Evolutionary conservation across 306 rosid genomes (phyloP).

Genomic region (Hylodesmum podocarpum): DNA sequence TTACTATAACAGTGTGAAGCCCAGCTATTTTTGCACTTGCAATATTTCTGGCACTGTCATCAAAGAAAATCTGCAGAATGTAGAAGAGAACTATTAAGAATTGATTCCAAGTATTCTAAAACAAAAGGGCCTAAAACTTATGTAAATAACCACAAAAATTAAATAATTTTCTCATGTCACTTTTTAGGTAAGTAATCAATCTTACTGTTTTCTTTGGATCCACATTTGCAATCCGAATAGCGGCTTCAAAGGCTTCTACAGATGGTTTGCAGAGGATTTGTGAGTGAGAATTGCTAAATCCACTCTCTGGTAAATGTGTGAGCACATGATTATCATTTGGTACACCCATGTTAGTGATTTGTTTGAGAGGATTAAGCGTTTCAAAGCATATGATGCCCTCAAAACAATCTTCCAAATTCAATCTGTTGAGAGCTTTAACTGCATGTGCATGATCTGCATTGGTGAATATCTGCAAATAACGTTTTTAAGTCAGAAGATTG

Average conservation of each 20-base stretch:
- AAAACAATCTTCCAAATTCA: conserved; percentile 83
- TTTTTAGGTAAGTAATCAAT: not conserved
- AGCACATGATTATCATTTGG: not conserved
- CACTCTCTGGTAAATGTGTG: not conserved
- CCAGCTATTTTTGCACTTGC: conserved; percentile 79
- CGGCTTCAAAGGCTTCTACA: conserved; percentile 65
- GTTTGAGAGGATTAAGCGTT: conserved; percentile 69
- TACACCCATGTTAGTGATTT: not conserved
- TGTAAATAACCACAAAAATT: not conserved
- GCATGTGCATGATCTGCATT: conserved; percentile 78
- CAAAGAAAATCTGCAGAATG: conserved; percentile 72
- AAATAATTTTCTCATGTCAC: not conserved
- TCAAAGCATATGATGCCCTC: conserved; percentile 84
- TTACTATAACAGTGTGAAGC: conserved; percentile 77
- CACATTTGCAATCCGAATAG: conserved; percentile 58
- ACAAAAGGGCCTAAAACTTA: not conserved
- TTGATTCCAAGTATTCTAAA: conserved; percentile 5
- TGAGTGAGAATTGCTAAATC: conserved; percentile 21
- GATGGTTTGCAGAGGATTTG: conserved; percentile 76
- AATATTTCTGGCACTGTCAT: conserved; percentile 77
- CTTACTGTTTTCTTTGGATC: conserved; percentile 69
- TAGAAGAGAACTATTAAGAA: conserved; percentile 7
- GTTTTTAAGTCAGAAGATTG: not conserved
- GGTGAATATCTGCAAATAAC: conserved; percentile 69
- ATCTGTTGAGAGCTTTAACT: conserved; percentile 56